phyloP scores from a whole-genome alignment of 2,329 filamentous ascomycete species.

The Arachnomyces sp. region DNA sequence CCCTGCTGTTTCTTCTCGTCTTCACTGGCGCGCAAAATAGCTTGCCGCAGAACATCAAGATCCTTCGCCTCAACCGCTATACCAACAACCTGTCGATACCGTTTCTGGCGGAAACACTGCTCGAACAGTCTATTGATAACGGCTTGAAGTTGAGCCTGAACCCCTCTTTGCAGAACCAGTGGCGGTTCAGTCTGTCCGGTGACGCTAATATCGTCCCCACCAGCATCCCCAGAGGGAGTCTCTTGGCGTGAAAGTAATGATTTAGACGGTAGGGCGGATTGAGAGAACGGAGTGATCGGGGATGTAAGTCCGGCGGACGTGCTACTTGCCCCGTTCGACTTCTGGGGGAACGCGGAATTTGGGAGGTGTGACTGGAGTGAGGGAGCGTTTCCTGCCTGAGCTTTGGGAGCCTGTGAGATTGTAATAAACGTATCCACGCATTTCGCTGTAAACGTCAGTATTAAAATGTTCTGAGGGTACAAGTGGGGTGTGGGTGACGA shows the following conservation, averaged over 20 bases:
- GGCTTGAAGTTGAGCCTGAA: constrained; percentile 69
- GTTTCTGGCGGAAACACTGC: constrained; percentile 73
- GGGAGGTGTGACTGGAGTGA: constrained; percentile 53
- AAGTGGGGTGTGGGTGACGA: constrained; percentile 7
- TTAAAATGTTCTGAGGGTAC: not conserved
- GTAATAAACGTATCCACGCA: constrained; percentile 97
- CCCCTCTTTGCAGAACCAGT: constrained; percentile 62
- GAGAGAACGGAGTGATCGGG: constrained; percentile 89
- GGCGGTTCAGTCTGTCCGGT: constrained; percentile 47
- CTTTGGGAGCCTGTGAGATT: constrained; percentile 55
- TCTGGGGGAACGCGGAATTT: constrained; percentile 67
- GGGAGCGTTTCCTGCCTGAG: constrained; percentile 40
- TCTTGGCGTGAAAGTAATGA: constrained; percentile 80
- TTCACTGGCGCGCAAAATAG: constrained; percentile 81
- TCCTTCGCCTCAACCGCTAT: constrained; percentile 94
- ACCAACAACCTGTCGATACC: constrained; percentile 91
- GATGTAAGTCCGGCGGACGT: constrained; percentile 64
- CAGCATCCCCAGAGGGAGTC: constrained; percentile 52
- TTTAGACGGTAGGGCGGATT: constrained; percentile 86
- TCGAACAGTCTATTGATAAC: constrained; percentile 88
- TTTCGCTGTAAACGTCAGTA: constrained; percentile 51
- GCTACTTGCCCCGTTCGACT: constrained; percentile 55
- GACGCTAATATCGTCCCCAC: constrained; percentile 48
- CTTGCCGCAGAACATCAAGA: constrained; percentile 72
- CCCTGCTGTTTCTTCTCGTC: constrained; percentile 64